Base-by-base conservation (phyloP, 148 eudicot genomes). In the Heliosperma pusillum region DNA sequence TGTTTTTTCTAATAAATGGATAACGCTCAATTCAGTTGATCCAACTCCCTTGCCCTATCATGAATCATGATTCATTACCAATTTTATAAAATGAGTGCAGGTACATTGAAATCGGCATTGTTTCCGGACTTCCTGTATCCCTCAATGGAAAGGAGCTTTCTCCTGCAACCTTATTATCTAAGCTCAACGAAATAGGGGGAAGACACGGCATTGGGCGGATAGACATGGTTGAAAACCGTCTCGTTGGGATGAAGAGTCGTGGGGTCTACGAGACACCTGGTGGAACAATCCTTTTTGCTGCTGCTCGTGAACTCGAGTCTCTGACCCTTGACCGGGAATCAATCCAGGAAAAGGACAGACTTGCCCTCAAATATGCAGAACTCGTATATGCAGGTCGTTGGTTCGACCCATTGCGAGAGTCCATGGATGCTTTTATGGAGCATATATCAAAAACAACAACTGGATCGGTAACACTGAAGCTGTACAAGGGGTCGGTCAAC, bases 251-350 rank as follows among this genome's bases (percentile, higher is more conserved):
- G 98, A 93, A 93, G 72, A 85, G 90, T 57, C 95, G 97, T 24
- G 97, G 95, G 7, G 97, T 92, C 7, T 92, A 92, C 19, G 97
- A 92, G 83, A 92, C 97, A 40, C 97, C 97, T 0, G 97, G 97
- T 0, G 97, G 97, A 66, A 90, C 97, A 79, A 83, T 93, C 80
- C 90, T 93, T 74, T 89, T 84, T 70, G 52, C 89, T 10, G 97
- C 91, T 5, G 93, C 71, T 3, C 83, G 82, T 0, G 96, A 93
- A 71, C 89, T 93, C 45, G 97, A 93, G 86, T 85, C 96, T 13
- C 80, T 93, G 19, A 93, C 97, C 20, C 96, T 93, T 10, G 97
- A 93, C 42, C 88, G 91, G 9, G 93, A 93, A 62, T 80, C 96
- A 13, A 89, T 93, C 9, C 93, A 89, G 77, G 82, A 83, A 0